Percentiles rank a stretch among this genome's conserved stretches.
Evolutionary conservation across 2,329 filamentous ascomycete species (phyloP).

Genomic region (Chaetomiaceae sp.): DNA sequence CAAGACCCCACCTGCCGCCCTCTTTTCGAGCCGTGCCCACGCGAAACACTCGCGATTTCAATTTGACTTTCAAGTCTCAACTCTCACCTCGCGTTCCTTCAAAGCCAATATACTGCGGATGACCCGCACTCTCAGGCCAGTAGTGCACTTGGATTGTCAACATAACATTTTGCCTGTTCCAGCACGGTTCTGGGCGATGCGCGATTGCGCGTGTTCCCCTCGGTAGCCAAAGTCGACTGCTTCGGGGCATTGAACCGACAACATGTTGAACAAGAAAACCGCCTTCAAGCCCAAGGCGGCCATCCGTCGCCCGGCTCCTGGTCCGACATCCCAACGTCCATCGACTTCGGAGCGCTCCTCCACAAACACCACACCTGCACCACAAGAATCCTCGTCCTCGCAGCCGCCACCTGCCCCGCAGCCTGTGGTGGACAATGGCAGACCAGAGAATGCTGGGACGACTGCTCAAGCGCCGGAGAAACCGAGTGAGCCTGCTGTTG

Average conservation of each 20-base stretch:
- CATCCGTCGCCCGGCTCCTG: constrained; percentile 11
- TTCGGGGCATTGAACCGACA: constrained; percentile 19
- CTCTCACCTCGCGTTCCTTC: no score
- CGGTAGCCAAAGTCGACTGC: constrained; percentile 2
- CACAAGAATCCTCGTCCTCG: background rate
- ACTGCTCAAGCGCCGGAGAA: background rate
- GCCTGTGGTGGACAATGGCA: background rate
- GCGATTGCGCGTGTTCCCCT: constrained; percentile 1
- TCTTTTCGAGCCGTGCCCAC: background rate
- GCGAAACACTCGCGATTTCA: no score
- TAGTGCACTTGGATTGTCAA: background rate
- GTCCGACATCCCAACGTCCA: background rate
- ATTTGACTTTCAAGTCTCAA: no score
- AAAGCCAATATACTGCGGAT: no score
- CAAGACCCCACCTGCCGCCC: constrained; percentile 4
- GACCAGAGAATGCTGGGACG: background rate
- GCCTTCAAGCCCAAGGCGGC: constrained; percentile 16
- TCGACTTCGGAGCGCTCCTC: background rate
- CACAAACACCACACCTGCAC: constrained; percentile 5
- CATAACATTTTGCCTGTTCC: no score
- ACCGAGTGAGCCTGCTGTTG: background rate
- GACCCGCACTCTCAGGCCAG: no score
- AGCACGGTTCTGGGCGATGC: constrained; percentile 5
- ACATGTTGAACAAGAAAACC: constrained; percentile 18
- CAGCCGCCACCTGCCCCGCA: constrained; percentile 7